Base-by-base conservation (phyloP, 768 basidiomycete species). In the Auricularia sp. region DNA sequence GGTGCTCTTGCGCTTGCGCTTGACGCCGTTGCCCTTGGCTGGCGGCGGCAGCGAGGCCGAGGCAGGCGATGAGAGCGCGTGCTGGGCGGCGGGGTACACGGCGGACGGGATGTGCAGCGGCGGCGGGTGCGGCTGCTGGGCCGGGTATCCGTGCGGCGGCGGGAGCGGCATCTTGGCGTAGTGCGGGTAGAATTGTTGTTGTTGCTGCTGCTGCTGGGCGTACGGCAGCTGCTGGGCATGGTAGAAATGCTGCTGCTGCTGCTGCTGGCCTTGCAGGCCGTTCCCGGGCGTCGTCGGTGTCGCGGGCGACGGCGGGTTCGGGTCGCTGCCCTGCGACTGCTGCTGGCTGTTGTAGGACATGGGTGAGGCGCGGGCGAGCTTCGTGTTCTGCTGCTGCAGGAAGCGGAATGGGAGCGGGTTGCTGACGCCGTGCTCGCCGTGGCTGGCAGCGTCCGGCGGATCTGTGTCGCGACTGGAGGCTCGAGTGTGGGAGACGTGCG, bases 1-100 rank as follows among this genome's bases (percentile, higher is more conserved):
- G 47, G 47, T 51, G 63, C 70, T 77, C 68, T 81, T 83, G 61
- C 75, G 71, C 51, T 74, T 75, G 42, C 74, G 70, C 39, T 74
- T 74, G 13, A 76, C 73, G 1, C 68, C 65, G 47, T 21, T 51
- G 47, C 18, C 18, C 47, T 10, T 18, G 1, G 47, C 7, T 16
- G 47, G 47, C 21, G 18, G 18, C 6, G 47, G 21, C 10, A 51
- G 47, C 18, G 47, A 51, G 21, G 47, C 47, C 62, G 65, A 66
- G 54, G 39, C 62, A 37, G 65, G 62, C 18, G 61, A 44, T 18
- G 54, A 59, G 21, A 24, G 56, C 29, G 64, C 58, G 54, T 62
- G 63, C n/a, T 62, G 65, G 5, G 29, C 11, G 54, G 42, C 16
- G 42, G 24, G 8, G 51, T 63, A 62, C 13, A 51, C 47, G 65